Evolutionary conservation across 1,284 basidiomycete genomes (phyloP).

Genomic region (Schizophyllum amplum): DNA sequence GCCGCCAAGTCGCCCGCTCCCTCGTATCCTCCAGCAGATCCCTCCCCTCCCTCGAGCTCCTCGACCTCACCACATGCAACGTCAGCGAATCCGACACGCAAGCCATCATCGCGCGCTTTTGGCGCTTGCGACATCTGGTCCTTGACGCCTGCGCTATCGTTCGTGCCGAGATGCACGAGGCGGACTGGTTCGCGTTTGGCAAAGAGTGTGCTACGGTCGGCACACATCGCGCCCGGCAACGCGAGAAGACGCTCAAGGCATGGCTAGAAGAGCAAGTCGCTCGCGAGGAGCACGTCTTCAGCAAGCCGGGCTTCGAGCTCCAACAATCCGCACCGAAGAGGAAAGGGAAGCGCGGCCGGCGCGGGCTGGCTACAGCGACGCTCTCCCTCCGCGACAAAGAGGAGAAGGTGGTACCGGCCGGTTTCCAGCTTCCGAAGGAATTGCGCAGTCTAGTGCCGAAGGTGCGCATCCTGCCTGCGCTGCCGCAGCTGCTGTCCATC

Average conservation of each 20-base stretch:
- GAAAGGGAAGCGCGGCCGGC: conserved; percentile 15
- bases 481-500: conserved; percentile 30
- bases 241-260: conserved; percentile 47
- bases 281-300: conserved; percentile 11
- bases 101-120: background rate
- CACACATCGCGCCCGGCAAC: conserved; percentile 40
- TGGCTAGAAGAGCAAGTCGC: conserved; percentile 32
- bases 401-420: background rate
- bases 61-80: conserved; percentile 57
- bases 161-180: conserved; percentile 26
- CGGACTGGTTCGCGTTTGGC: conserved; percentile 50
- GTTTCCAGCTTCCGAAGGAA: background rate
- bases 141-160: conserved; percentile 46
- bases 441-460: conserved; percentile 11
- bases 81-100: conserved; percentile 28
- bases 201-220: conserved; percentile 47
- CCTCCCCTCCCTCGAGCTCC: conserved; percentile 34
- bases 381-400: conserved; percentile 17
- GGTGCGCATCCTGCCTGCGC: conserved; percentile 36
- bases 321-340: background rate
- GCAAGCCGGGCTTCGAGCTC: background rate
- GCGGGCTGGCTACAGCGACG: conserved; percentile 18
- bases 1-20: conserved; percentile 40
- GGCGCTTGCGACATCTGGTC: conserved; percentile 30
- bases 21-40: conserved; percentile 23